Percentiles rank a stretch among this genome's conserved stretches.
Evolutionary conservation across 2,329 filamentous ascomycete genomes (phyloP).

Genomic region (Fusarium agapanthi): DNA sequence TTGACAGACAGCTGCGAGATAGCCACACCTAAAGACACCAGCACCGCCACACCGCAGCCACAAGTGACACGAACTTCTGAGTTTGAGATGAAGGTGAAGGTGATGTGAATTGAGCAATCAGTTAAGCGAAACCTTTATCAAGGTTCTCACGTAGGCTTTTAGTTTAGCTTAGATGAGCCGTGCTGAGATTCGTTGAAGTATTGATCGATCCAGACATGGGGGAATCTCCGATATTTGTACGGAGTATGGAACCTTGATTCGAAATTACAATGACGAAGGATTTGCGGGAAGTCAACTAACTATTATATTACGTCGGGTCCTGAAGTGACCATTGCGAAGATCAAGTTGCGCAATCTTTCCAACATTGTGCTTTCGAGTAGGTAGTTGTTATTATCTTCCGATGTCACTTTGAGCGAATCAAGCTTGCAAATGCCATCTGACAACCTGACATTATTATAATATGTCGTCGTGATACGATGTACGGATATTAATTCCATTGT

Average conservation of each 20-base stretch:
- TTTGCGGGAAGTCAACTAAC: background rate
- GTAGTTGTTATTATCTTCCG: background rate
- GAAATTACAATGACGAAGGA: slow-evolving; percentile 15
- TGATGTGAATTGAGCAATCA: background rate
- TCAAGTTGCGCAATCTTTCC: background rate
- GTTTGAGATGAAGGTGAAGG: background rate
- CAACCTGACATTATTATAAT: background rate
- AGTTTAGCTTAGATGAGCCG: background rate
- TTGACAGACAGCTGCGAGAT: slow-evolving; percentile 27
- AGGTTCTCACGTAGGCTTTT: background rate
- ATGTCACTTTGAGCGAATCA: background rate
- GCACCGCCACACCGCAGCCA: slow-evolving; percentile 23
- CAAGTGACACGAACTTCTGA: background rate
- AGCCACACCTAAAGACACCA: slow-evolving; percentile 23
- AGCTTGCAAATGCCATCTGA: background rate
- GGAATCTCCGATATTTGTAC: slow-evolving; percentile 11
- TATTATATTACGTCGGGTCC: background rate
- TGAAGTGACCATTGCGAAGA: background rate
- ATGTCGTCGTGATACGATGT: slow-evolving; percentile 9
- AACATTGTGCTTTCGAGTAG: background rate
- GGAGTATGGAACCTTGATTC: background rate
- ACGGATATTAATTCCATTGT: slow-evolving; percentile 30
- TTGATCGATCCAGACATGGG: slow-evolving; percentile 15
- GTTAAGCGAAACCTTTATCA: slow-evolving; percentile 21
- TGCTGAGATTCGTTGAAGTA: background rate